Conservation (phyloP, 768 basidiomycete species). For the Phlebiopsis flavidoalba region DNA sequence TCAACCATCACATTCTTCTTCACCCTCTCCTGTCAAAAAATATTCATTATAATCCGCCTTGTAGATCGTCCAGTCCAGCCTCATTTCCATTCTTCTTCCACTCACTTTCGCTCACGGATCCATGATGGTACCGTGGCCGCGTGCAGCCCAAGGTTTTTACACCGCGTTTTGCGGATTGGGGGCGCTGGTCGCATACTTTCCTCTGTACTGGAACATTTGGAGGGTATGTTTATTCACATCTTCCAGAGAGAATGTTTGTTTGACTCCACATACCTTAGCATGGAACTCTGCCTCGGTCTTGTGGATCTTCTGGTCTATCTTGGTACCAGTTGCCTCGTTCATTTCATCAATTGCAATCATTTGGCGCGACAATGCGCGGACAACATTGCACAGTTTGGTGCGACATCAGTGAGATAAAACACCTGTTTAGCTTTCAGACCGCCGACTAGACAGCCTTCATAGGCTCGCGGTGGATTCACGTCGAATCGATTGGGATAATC, state of each 20-base stretch:
- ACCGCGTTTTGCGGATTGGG: not conserved
- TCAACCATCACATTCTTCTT: not conserved
- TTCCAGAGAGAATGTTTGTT: not conserved
- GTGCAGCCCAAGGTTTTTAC: not conserved
- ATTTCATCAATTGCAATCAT: conserved; percentile 65
- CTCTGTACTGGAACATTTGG: conserved; percentile 54
- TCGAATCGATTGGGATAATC: conserved; percentile 30
- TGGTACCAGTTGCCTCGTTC: conserved; percentile 49
- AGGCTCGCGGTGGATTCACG: conserved; percentile 37
- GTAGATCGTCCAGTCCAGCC: not conserved
- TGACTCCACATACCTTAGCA: conserved; percentile 26
- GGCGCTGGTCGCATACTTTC: conserved; percentile 40
- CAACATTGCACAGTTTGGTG: conserved; percentile 45
- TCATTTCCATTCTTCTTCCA: not conserved
- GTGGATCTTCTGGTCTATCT: conserved; percentile 72
- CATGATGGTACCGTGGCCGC: not conserved
- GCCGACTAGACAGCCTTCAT: not conserved
- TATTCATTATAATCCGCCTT: not conserved
- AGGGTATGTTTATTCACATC: conserved; percentile 27
- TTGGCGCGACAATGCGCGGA: conserved; percentile 59
- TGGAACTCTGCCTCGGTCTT: conserved; percentile 72
- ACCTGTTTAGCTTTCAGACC: not conserved
- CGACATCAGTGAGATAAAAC: conserved; percentile 44
- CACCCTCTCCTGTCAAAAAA: not conserved
- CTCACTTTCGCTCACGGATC: not conserved